Base-by-base conservation (phyloP, 164 flowering plant genomes). In the Stephania yunnanensis region DNA sequence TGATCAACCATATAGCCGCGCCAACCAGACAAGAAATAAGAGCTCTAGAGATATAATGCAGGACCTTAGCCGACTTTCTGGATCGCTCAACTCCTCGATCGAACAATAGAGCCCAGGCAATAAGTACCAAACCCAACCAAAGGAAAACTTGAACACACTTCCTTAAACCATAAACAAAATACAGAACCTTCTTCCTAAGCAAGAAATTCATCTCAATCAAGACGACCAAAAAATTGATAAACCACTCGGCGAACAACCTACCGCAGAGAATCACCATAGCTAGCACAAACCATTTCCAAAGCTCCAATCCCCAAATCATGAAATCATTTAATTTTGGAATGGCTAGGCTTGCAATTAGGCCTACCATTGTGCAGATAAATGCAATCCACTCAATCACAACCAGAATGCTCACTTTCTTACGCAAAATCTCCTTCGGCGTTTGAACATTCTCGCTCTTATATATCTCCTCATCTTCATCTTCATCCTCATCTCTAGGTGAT, bases 211-310 rank as follows among this genome's bases (percentile, higher is more conserved):
- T 80, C 74, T 92, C 95, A 73, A 92, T 85, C 82, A 89, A 75
- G 85, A 88, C 87, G 65, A 89, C 91, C 29, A 87, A 17, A n/a
- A 86, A 7, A 63, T 80, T 82, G 13, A 84, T 82, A n/a, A 84
- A 80, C 95, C 96, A 91, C 66, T 81, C 88, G 0, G 95, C 73
- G 45, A 92, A 71, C 81, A 94, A 70, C 48, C 89, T 75, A 15
- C 97, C 98, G 30, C 90, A 87, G 68, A 91, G 80, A 6, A 90
- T 84, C 0, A 92, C 96, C 78, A 87, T 71, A 1, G 87, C 84
- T 67, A 92, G 75, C 52, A 92, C 84, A 78, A 84, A 83, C 97
- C 95, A 92, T 81, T 85, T 94, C 98, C 97, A 94, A 5, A 91
- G 22, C 29, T 75, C 79, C 80, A 92, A 78, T 12, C 93, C 84